These are phyloP conservation scores for Calonectria multiphialidica DNA, from an alignment of 2,329 filamentous ascomycete genomes.

Conservation along the genomic window DNA sequence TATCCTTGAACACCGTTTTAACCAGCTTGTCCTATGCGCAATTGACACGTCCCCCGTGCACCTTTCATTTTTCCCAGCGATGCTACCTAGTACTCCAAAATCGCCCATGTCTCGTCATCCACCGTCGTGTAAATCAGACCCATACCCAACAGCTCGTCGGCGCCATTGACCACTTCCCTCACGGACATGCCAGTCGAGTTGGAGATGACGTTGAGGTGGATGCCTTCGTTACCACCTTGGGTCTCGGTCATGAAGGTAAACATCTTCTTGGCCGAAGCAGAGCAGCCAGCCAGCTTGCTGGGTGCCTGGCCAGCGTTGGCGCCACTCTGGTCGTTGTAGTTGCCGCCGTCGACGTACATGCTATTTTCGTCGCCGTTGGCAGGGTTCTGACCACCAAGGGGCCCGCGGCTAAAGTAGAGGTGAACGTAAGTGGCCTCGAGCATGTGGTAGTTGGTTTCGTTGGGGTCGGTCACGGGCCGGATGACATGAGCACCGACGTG, in stretches of 20 bases:
- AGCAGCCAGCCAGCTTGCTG: slow-evolving; percentile 61
- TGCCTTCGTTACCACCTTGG: slow-evolving; percentile 82
- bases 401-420: slow-evolving; percentile 82
- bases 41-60: background rate
- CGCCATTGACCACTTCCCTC: slow-evolving; percentile 79
- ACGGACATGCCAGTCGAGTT: slow-evolving; percentile 73
- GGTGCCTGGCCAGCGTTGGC: slow-evolving; percentile 53
- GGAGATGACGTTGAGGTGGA: slow-evolving; percentile 84
- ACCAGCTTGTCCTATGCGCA: slow-evolving; percentile 31
- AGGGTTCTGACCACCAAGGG: slow-evolving; percentile 58
- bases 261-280: slow-evolving; percentile 74
- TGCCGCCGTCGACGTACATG: slow-evolving; percentile 69
- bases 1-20: slow-evolving; percentile 44
- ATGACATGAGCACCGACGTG: slow-evolving; percentile 86
- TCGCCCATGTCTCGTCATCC: slow-evolving; percentile 92
- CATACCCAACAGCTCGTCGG: slow-evolving; percentile 81
- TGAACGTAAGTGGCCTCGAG: slow-evolving; percentile 92
- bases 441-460: slow-evolving; percentile 93
- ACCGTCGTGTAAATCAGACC: slow-evolving; percentile 91
- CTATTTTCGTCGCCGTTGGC: slow-evolving; percentile 57
- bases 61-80: background rate
- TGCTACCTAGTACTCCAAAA: slow-evolving; percentile 73
- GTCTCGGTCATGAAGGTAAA: slow-evolving; percentile 76
- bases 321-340: slow-evolving; percentile 51
- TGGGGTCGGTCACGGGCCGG: slow-evolving; percentile 83